phyloP scores from a whole-genome alignment of 2,329 filamentous ascomycete species.

The Colletotrichum costaricense region DNA sequence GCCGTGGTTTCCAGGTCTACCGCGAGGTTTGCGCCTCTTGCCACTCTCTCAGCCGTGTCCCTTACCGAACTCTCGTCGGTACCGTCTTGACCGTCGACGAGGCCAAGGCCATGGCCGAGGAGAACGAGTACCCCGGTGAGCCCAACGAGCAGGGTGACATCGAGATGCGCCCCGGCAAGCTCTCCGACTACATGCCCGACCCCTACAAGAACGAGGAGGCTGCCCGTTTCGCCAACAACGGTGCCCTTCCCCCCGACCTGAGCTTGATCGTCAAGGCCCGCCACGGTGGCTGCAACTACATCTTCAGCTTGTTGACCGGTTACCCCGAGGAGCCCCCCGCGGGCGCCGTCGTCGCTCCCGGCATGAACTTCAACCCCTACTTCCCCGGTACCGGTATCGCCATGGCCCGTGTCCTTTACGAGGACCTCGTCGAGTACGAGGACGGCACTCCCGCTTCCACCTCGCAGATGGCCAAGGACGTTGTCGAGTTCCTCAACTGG shows the following conservation, averaged over 20 bases:
- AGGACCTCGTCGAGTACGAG: conserved; percentile 97
- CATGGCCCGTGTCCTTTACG: conserved; percentile 98
- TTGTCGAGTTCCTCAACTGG: conserved; percentile 99
- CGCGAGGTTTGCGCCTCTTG: conserved; percentile 97
- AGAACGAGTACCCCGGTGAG: conserved; percentile 98
- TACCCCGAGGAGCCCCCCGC: conserved; percentile 97
- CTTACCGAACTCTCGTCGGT: conserved; percentile 93
- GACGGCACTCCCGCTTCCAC: conserved; percentile 93
- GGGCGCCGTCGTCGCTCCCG: conserved; percentile 84
- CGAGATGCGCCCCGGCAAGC: conserved; percentile 97
- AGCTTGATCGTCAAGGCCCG: conserved; percentile 97
- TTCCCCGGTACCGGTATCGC: conserved; percentile 99
- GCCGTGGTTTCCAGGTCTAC: conserved; percentile 99
- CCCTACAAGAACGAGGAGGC: conserved; percentile 99
- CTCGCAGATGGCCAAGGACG: conserved; percentile 99
- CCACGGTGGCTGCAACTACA: conserved; percentile 98
- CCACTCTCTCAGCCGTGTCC: conserved; percentile 95
- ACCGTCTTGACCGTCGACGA: conserved; percentile 95
- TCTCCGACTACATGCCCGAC: conserved; percentile 93
- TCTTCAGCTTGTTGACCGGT: conserved; percentile 95
- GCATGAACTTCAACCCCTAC: conserved; percentile 99
- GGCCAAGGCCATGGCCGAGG: conserved; percentile 96
- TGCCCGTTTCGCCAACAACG: conserved; percentile 96
- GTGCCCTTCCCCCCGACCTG: conserved; percentile 96
- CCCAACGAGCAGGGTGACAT: conserved; percentile 98